A percentile compares a stretch with the other conserved stretches of the same genome.
Conservation (phyloP, 2,329 filamentous ascomycete genomes). For the Penicillium sp. region DNA sequence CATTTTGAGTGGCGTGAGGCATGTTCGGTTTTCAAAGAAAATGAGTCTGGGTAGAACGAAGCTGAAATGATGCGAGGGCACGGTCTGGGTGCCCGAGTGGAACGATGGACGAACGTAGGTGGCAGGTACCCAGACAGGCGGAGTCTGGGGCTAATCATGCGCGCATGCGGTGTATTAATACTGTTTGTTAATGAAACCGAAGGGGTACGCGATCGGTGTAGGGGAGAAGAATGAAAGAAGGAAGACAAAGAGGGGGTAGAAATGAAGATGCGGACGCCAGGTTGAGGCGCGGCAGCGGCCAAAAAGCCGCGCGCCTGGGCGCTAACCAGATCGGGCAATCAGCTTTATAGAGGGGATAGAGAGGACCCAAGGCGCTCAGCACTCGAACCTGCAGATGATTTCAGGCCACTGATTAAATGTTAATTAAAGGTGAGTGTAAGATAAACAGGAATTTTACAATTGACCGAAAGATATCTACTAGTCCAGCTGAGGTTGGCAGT, state of each 20-base stretch:
- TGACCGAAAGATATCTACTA: too few species aligned
- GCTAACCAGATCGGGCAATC: slow-evolving; percentile 34
- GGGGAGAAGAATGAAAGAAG: slow-evolving; percentile 4
- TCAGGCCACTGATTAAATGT: too few species aligned
- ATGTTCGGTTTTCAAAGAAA: slow-evolving; percentile 27
- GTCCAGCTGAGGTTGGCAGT: too few species aligned
- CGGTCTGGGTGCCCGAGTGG: neutral
- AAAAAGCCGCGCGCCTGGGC: slow-evolving; percentile 11
- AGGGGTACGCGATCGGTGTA: neutral
- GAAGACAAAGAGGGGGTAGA: slow-evolving; percentile 2
- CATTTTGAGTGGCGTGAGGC: slow-evolving; percentile 43
- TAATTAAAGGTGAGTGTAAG: too few species aligned
- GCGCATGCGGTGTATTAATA: slow-evolving; percentile 11
- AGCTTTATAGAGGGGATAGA: slow-evolving; percentile 20
- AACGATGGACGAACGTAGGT: neutral
- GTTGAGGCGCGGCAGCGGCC: slow-evolving; percentile 6
- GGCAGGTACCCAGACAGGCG: slow-evolving; percentile 11
- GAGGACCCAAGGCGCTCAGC: neutral
- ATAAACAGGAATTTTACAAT: too few species aligned
- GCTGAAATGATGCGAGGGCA: neutral
- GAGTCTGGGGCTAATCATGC: slow-evolving; percentile 6
- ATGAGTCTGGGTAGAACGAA: neutral
- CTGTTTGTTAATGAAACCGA: neutral
- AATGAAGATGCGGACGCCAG: slow-evolving; percentile 3
- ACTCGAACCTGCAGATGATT: too few species aligned